Percentiles rank a stretch among this genome's conserved stretches.
phyloP scores from a whole-genome alignment of 2,329 filamentous ascomycete species.

The Sclerotiophoma versabilis region DNA sequence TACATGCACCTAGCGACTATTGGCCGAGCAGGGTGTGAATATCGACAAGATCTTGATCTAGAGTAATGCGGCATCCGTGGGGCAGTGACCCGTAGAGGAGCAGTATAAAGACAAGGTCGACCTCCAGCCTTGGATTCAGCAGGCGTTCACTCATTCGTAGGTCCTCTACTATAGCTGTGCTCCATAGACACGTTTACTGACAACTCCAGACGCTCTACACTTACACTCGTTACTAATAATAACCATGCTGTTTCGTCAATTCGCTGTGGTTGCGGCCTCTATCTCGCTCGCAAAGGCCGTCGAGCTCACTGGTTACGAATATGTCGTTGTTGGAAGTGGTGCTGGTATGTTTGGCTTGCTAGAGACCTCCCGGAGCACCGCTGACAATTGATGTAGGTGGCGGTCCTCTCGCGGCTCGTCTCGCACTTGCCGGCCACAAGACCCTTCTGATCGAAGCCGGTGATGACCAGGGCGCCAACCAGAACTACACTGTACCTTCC shows the following conservation, averaged over 20 bases:
- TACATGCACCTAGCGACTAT: constrained; percentile 10
- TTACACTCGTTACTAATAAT: constrained; percentile 12
- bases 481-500: constrained; percentile 63
- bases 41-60: neutral
- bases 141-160: constrained; percentile 18
- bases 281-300: constrained; percentile 34
- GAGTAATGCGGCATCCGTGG: constrained; percentile 5
- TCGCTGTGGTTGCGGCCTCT: constrained; percentile 29
- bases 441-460: constrained; percentile 69
- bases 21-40: constrained; percentile 1
- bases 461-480: constrained; percentile 61
- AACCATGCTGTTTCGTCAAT: constrained; percentile 32
- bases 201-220: constrained; percentile 12
- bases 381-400: constrained; percentile 21
- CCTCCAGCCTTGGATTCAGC: neutral
- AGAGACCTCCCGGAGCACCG: no score
- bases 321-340: constrained; percentile 66
- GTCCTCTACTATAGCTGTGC: neutral
- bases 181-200: constrained; percentile 13
- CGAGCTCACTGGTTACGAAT: constrained; percentile 61
- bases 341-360: constrained; percentile 23
- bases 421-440: constrained; percentile 66
- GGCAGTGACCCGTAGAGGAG: constrained; percentile 6
- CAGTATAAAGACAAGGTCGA: constrained; percentile 14
- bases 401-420: constrained; percentile 55